Conservation (phyloP, 495 filamentous ascomycete genomes). For the Geopyxis carbonaria region DNA sequence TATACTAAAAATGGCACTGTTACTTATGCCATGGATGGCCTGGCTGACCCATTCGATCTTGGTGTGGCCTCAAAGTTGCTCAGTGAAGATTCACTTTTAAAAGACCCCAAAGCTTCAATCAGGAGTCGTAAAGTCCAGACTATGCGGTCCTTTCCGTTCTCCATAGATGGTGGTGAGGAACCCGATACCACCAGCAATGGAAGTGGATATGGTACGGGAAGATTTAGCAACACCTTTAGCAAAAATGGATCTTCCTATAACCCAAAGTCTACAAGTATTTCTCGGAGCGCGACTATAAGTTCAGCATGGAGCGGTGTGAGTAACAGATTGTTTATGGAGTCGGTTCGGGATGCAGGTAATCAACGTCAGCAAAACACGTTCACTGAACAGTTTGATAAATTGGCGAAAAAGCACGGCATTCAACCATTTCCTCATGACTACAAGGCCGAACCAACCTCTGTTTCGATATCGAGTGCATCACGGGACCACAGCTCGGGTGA, state of each 20-base stretch:
- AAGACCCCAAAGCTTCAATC: conserved; percentile 10
- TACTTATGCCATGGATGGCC: conserved; percentile 8
- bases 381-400: conserved; percentile 20
- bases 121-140: conserved; percentile 12
- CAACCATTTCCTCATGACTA: conserved; percentile 20
- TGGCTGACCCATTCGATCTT: conserved; percentile 15
- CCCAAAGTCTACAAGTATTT: conserved; percentile 15
- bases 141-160: conserved; percentile 14
- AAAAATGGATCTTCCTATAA: conserved; percentile 14
- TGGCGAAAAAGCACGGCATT: conserved; percentile 24
- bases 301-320: conserved; percentile 25
- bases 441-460: conserved; percentile 11
- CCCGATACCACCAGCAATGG: background rate
- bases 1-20: too few relatives aligned
- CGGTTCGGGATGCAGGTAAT: conserved; percentile 7
- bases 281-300: conserved; percentile 22
- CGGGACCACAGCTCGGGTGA: conserved; percentile 10
- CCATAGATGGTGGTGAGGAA: conserved; percentile 9
- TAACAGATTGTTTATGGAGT: conserved; percentile 21
- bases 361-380: conserved; percentile 16
- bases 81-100: conserved; percentile 8
- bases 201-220: background rate
- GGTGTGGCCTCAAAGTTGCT: conserved; percentile 18
- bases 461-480: conserved; percentile 22
- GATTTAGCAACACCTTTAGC: conserved; percentile 5